Base-by-base conservation (phyloP, 225 moss, liverwort and hornwort genomes). In the Thuidium tamariscinum region DNA sequence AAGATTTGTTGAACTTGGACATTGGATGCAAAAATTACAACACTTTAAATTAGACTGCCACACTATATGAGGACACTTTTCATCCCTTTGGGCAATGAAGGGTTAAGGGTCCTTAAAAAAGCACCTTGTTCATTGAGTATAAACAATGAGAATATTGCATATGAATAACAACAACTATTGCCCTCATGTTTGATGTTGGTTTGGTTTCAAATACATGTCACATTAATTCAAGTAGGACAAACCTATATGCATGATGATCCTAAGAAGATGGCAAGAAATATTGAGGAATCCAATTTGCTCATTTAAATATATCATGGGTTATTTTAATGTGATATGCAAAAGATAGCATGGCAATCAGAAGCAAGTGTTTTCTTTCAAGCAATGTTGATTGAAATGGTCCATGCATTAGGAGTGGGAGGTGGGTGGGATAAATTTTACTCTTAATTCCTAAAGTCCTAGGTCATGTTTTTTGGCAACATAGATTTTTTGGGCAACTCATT, bases 221-320 rank as follows among this genome's bases (percentile, higher is more conserved):
- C 16, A 10, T 29, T 46, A 10, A 30, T 48, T 73, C 30, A 73
- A 30, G 7, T 30, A 72, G 18, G 4, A 48, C 0, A 0, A 46
- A 72, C 0, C 30, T 4, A 18, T 0, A 73, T 0, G 0, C 6
- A 48, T 73, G 4, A 46, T 30, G 4, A 2, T 48, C 5, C 0
- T 48, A 30, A 29, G 0, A 18, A 48, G 2, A 18, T 30, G 4
- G 17, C 46, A 30, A 73, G 1, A 48, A 48, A 48, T 11, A 48
- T 11, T 11, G 15, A 29, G 3, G 71, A 30, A 11, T 48, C 48
- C 1, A 11, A 30, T 46, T 16, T 72, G 6, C 48, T 18, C 6
- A 30, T 30, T 18, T 18, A 30, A 30, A 51, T 0, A 36, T 76
- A 36, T 16, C 2, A 17, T 36, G 3, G 11, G 11, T 2, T 54